Evolutionary conservation across 495 filamentous ascomycete species (phyloP).

Genomic region (Penicillium cinerascens): DNA sequence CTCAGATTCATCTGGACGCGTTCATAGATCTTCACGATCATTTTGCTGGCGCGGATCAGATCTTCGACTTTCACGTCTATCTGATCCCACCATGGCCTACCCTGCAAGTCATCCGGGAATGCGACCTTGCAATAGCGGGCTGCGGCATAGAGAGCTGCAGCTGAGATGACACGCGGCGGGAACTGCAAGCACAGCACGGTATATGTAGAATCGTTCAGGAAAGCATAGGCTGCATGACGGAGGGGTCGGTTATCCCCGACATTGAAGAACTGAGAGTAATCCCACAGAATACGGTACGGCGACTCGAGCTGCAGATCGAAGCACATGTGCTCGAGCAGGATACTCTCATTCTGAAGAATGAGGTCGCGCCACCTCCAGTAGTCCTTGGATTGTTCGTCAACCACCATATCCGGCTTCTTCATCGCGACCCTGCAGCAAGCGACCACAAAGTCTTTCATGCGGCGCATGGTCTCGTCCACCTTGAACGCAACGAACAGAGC

Average conservation of each 20-base stretch:
- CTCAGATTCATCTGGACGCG: constrained; percentile 51
- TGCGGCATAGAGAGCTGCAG: constrained; percentile 82
- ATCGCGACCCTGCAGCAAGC: constrained; percentile 92
- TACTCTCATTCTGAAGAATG: constrained; percentile 84
- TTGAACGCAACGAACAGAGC: constrained; percentile 92
- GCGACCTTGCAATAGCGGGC: constrained; percentile 62
- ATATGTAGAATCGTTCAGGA: constrained; percentile 82
- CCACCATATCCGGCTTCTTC: constrained; percentile 78
- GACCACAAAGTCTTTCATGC: constrained; percentile 87
- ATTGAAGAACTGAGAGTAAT: constrained; percentile 65
- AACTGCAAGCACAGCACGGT: constrained; percentile 84
- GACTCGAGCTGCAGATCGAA: constrained; percentile 89
- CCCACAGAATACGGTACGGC: constrained; percentile 77
- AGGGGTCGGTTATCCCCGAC: constrained; percentile 69
- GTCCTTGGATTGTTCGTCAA: constrained; percentile 94
- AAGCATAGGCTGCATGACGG: constrained; percentile 84
- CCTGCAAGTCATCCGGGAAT: constrained; percentile 68
- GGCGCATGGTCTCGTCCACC: constrained; percentile 91
- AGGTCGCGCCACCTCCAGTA: constrained; percentile 96
- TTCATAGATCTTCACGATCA: constrained; percentile 73
- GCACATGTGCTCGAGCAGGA: constrained; percentile 85
- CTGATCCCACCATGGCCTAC: constrained; percentile 84
- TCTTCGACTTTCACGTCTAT: constrained; percentile 59
- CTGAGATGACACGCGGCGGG: constrained; percentile 72
- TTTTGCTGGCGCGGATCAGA: constrained; percentile 61